These are phyloP conservation scores for Ambispora gerdemannii DNA, from an alignment of 192 early-diverging fungal species.

Conservation along the genomic window DNA sequence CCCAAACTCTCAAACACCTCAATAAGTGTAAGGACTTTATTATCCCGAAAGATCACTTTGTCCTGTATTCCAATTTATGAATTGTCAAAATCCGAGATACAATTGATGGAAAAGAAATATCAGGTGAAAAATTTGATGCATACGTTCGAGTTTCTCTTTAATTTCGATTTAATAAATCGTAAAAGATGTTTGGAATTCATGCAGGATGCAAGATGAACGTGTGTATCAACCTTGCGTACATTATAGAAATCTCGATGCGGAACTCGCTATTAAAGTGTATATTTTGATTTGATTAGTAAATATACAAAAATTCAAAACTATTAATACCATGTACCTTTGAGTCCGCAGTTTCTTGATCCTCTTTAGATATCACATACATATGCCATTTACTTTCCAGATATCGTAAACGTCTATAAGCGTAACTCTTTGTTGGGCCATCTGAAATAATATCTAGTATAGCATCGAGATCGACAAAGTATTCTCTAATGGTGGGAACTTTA, in stretches of 20 bases:
- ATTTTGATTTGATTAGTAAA: neutral
- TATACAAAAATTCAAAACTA: neutral
- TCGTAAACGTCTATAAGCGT: slow-evolving; percentile 82
- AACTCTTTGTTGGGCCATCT: slow-evolving; percentile 90
- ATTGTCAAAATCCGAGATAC: too few species aligned
- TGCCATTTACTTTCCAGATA: slow-evolving; percentile 93
- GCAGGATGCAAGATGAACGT: slow-evolving; percentile 88
- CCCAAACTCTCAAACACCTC: slow-evolving; percentile 89
- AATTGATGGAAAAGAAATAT: neutral
- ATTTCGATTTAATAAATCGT: slow-evolving; percentile 91
- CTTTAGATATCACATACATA: slow-evolving; percentile 88
- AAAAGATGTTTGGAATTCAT: slow-evolving; percentile 97
- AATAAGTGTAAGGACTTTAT: slow-evolving; percentile 69
- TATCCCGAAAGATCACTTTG: slow-evolving; percentile 83
- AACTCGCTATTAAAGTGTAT: slow-evolving; percentile 42
- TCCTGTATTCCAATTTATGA: slow-evolving; percentile 41
- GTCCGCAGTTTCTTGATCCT: slow-evolving; percentile 91
- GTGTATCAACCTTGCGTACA: slow-evolving; percentile 95
- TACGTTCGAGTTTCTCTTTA: slow-evolving; percentile 71
- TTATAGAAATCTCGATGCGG: slow-evolving; percentile 97
- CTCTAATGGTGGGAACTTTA: slow-evolving; percentile 66
- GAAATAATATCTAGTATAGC: slow-evolving; percentile 71
- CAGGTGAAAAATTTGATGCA: slow-evolving; percentile 18
- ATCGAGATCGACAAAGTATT: slow-evolving; percentile 86
- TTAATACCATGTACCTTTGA: slow-evolving; percentile 56